These are phyloP conservation scores for Akanthomyces uredinophilus DNA, from an alignment of 2,329 filamentous ascomycete genomes.

Conservation along the genomic window DNA sequence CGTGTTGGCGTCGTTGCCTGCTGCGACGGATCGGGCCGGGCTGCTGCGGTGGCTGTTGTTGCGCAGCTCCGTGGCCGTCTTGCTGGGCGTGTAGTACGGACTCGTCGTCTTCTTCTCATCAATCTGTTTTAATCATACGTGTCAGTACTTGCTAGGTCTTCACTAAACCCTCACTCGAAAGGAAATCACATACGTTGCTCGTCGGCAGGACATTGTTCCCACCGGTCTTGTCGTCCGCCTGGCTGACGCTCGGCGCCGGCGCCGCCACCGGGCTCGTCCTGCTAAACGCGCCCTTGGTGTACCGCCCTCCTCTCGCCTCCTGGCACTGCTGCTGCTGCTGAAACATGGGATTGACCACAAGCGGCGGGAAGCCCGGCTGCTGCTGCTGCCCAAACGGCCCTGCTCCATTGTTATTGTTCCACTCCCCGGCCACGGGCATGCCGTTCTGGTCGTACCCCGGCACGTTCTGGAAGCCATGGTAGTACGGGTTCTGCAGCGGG, in stretches of 20 bases:
- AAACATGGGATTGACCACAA: constrained; percentile 18
- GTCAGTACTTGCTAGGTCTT: background rate
- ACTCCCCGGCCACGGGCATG: constrained; percentile 4
- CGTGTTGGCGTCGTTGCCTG: background rate
- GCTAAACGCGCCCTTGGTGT: constrained; percentile 14
- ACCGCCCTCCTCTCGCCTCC: background rate
- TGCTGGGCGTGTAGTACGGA: constrained; percentile 17
- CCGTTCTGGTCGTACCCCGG: constrained; percentile 19
- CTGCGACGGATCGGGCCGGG: background rate
- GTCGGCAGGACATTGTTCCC: constrained; percentile 8
- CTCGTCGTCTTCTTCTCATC: constrained; percentile 9
- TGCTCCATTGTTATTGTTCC: constrained; percentile 3
- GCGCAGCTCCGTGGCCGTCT: constrained; percentile 4
- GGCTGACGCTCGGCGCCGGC: constrained; percentile 8
- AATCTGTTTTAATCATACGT: background rate
- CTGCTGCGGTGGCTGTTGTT: constrained; percentile 16
- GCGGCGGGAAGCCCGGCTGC: constrained; percentile 16
- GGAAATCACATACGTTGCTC: constrained; percentile 10
- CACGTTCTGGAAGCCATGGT: constrained; percentile 32
- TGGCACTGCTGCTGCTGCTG: constrained; percentile 6
- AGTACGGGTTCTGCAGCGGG: constrained; percentile 39
- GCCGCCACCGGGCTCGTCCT: background rate
- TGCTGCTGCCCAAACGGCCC: background rate
- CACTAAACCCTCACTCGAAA: too few species aligned
- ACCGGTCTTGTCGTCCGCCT: constrained; percentile 7